These are phyloP conservation scores for Westerdykella sp. DNA, from an alignment of 2,329 filamentous ascomycete genomes.

Conservation along the genomic window DNA sequence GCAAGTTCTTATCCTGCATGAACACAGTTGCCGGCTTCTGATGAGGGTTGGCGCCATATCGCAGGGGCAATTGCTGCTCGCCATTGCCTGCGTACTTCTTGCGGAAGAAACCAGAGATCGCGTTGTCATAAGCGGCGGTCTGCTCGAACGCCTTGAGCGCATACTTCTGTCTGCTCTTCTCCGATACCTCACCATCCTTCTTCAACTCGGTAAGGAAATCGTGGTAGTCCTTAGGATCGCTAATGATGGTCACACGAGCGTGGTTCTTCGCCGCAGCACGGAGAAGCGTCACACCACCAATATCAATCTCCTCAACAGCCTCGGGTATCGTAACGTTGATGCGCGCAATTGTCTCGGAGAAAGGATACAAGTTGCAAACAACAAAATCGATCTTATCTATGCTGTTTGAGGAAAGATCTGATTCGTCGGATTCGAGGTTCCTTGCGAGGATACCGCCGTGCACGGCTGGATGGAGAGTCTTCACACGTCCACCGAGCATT, in stretches of 20 bases:
- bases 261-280: constrained; percentile 98
- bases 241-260: constrained; percentile 88
- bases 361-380: constrained; percentile 96
- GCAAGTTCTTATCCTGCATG: constrained; percentile 64
- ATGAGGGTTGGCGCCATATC: constrained; percentile 96
- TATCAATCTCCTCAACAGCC: constrained; percentile 98
- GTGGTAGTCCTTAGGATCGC: constrained; percentile 87
- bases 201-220: constrained; percentile 89
- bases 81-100: constrained; percentile 90
- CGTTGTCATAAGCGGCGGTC: constrained; percentile 91
- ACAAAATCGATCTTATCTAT: constrained; percentile 41
- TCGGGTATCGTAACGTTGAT: constrained; percentile 94
- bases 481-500: constrained; percentile 87
- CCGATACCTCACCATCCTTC: constrained; percentile 70
- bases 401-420: constrained; percentile 63
- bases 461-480: constrained; percentile 94
- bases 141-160: constrained; percentile 98
- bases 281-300: constrained; percentile 90
- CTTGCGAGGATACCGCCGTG: constrained; percentile 81
- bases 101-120: constrained; percentile 95
- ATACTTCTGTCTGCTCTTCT: constrained; percentile 78
- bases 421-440: constrained; percentile 90
- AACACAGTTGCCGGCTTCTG: constrained; percentile 93
- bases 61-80: constrained; percentile 73
- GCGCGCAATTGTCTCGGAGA: constrained; percentile 97